Conservation (phyloP, 139 green algal species). For the Gonium pectorale region DNA sequence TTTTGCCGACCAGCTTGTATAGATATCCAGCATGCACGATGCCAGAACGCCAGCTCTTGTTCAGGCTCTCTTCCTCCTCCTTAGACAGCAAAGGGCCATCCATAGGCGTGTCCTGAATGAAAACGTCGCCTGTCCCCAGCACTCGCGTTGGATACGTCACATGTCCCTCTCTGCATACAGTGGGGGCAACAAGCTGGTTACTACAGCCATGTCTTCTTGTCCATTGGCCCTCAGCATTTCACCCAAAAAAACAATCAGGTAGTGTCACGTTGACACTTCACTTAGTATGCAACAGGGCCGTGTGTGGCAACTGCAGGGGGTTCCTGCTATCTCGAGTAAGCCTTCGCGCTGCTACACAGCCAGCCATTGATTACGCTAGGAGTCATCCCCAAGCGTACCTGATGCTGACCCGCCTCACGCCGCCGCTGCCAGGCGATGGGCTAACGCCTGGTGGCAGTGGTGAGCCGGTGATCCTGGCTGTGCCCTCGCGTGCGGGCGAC, state of each 20-base stretch:
- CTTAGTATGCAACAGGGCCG: too few species aligned
- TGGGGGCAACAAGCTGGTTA: too few species aligned
- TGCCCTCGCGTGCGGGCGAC: not conserved
- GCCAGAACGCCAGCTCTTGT: conserved; percentile 35
- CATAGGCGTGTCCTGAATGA: conserved; percentile 7
- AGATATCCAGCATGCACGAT: conserved; percentile 54
- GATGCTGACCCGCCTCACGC: not conserved
- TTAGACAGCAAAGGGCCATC: conserved; percentile 13
- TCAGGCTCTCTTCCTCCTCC: conserved; percentile 27
- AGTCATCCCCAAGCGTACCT: too few species aligned
- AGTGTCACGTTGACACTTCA: too few species aligned
- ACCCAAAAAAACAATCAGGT: too few species aligned
- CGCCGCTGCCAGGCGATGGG: not conserved
- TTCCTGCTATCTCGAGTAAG: too few species aligned
- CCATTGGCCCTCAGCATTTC: too few species aligned
- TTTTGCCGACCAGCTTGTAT: conserved; percentile 69
- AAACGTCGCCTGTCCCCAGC: conserved; percentile 26
- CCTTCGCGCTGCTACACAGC: too few species aligned
- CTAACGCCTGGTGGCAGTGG: not conserved
- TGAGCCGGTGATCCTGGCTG: conserved; percentile 7
- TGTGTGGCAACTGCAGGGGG: too few species aligned
- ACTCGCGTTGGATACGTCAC: not conserved
- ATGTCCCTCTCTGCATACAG: conserved; percentile 1
- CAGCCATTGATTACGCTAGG: too few species aligned
- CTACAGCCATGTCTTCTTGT: too few species aligned